phyloP scores from a whole-genome alignment of 2,329 filamentous ascomycete species.

The Bipolaris gigantea region DNA sequence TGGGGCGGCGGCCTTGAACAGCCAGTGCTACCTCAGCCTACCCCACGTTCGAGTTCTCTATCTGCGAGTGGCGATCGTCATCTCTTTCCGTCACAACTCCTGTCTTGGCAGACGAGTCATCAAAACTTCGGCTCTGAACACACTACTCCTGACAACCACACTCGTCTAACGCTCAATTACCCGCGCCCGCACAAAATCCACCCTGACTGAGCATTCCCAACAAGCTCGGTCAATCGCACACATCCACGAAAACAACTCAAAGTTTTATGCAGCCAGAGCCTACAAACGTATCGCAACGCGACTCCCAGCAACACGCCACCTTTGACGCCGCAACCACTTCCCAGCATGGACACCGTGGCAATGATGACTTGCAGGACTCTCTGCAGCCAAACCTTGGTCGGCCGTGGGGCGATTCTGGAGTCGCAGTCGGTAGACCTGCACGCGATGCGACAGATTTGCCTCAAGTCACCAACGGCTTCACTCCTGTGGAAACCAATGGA shows the following conservation, averaged over 20 bases:
- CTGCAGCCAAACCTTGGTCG: slow-evolving; percentile 44
- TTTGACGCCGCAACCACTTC: slow-evolving; percentile 44
- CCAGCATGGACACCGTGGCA: slow-evolving; percentile 62
- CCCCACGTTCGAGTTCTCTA: slow-evolving; percentile 17
- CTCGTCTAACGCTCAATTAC: slow-evolving; percentile 19
- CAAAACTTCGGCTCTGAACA: slow-evolving; percentile 11
- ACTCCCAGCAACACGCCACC: slow-evolving; percentile 45
- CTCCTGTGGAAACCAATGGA: slow-evolving; percentile 26
- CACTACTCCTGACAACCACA: slow-evolving; percentile 1
- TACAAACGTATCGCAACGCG: slow-evolving; percentile 53
- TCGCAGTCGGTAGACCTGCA: slow-evolving; percentile 19
- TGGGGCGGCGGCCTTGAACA: neutral
- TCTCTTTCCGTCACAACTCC: slow-evolving; percentile 4
- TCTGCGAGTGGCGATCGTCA: slow-evolving; percentile 20
- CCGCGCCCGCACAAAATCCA: slow-evolving; percentile 23
- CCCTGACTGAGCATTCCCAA: slow-evolving; percentile 42
- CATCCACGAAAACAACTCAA: slow-evolving; percentile 37
- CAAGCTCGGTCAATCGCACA: slow-evolving; percentile 59
- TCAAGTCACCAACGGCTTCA: slow-evolving; percentile 12
- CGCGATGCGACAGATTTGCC: slow-evolving; percentile 28
- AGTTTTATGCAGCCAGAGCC: slow-evolving; percentile 69
- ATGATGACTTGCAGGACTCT: slow-evolving; percentile 51
- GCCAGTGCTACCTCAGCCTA: slow-evolving; percentile 3
- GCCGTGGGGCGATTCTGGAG: slow-evolving; percentile 34
- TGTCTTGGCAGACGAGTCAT: slow-evolving; percentile 20